Conservation (phyloP, 2,329 filamentous ascomycete species). For the Sarocladium strictum region DNA sequence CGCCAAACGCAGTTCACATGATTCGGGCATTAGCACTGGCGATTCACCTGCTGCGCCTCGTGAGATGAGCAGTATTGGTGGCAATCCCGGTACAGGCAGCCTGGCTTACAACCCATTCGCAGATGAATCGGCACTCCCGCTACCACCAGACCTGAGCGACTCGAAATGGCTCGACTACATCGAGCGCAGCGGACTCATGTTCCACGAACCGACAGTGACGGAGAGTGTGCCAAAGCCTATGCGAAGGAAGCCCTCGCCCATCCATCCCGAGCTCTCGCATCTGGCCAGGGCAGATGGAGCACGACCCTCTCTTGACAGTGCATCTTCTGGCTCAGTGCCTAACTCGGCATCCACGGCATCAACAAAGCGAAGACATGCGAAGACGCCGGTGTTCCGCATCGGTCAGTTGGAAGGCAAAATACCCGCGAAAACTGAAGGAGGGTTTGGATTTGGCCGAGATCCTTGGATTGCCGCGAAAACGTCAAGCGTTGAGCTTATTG, state of each 20-base stretch:
- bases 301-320: conserved; percentile 14
- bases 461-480: conserved; percentile 18
- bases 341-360: conserved; percentile 16
- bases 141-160: conserved; percentile 26
- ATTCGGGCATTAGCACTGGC: neutral
- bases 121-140: conserved; percentile 14
- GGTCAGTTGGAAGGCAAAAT: conserved; percentile 33
- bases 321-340: conserved; percentile 13
- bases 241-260: conserved; percentile 11
- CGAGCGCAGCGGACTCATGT: conserved; percentile 19
- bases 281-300: conserved; percentile 16
- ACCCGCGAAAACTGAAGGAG: neutral
- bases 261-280: conserved; percentile 31
- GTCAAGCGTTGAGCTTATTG: conserved; percentile 36
- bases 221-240: conserved; percentile 15
- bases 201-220: conserved; percentile 10
- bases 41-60: neutral
- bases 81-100: neutral
- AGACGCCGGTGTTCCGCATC: conserved; percentile 40
- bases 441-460: conserved; percentile 2
- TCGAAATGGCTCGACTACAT: conserved; percentile 27
- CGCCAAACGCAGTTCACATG: neutral
- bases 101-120: neutral
- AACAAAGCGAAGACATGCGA: conserved; percentile 30
- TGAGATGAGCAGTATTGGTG: neutral